Evolutionary conservation across 139 green algal species (phyloP).

Genomic region (Microglena sp.): DNA sequence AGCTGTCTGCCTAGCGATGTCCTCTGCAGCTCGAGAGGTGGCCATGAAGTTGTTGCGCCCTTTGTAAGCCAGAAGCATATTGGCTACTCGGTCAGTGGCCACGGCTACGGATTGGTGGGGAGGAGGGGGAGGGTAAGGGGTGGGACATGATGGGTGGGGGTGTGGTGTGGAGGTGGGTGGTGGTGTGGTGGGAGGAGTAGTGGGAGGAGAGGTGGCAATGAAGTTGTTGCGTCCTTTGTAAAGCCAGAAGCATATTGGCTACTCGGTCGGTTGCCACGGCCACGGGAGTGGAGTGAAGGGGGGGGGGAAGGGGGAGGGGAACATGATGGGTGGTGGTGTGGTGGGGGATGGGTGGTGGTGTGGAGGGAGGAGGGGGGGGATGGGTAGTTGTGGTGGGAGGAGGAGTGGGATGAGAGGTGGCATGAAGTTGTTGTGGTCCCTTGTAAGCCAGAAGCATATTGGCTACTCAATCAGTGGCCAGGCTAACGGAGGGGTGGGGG

Average conservation of each 20-base stretch:
- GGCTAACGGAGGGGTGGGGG: too few species aligned
- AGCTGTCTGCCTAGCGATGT: conserved; percentile 66
- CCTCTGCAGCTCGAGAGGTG: conserved; percentile 51
- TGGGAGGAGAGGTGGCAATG: conserved; percentile 22
- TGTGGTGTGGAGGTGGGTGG: too few species aligned
- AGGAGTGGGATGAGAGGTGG: too few species aligned
- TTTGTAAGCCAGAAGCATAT: conserved; percentile 76
- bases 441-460: conserved; percentile 80
- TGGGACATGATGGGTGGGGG: too few species aligned
- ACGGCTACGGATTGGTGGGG: too few species aligned
- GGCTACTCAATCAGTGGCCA: conserved; percentile 67
- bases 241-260: conserved; percentile 81
- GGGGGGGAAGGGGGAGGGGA: too few species aligned
- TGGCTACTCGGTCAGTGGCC: conserved; percentile 68
- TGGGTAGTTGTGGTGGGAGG: conserved; percentile 22
- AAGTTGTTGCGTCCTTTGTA: conserved; percentile 47
- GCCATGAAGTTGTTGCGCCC: conserved; percentile 36
- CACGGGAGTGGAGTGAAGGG: too few species aligned
- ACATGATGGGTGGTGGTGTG: too few species aligned
- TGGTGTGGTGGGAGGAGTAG: too few species aligned
- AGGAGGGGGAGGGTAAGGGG: too few species aligned
- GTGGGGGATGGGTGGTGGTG: too few species aligned
- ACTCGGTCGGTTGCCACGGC: conserved; percentile 63
- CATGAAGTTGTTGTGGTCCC: conserved; percentile 38
- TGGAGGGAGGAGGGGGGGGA: too few species aligned